phyloP scores from a whole-genome alignment of 2,329 filamentous ascomycete species.

The Sclerotinia trifoliorum region DNA sequence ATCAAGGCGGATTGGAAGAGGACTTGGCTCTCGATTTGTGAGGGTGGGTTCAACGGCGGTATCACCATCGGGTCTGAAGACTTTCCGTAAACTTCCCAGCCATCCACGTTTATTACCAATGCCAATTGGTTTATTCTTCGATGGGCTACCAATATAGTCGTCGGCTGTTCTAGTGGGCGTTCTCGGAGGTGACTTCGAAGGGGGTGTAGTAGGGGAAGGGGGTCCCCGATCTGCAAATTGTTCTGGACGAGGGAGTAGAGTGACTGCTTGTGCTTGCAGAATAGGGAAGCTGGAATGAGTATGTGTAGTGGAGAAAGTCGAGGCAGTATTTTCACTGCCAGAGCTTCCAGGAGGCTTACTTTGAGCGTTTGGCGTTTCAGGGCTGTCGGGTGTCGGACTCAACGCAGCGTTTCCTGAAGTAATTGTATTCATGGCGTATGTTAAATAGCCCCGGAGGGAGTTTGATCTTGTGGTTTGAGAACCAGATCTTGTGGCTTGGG shows the following conservation, averaged over 20 bases:
- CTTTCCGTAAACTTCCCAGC: slow-evolving; percentile 62
- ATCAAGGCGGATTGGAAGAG: slow-evolving; percentile 31
- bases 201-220: not conserved
- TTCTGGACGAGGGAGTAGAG: slow-evolving; percentile 35
- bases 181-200: slow-evolving; percentile 19
- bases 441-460: slow-evolving; percentile 37
- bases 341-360: slow-evolving; percentile 30
- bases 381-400: slow-evolving; percentile 30
- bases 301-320: slow-evolving; percentile 37
- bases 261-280: slow-evolving; percentile 37
- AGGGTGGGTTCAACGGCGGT: not conserved
- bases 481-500: slow-evolving; percentile 34
- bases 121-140: slow-evolving; percentile 50
- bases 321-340: slow-evolving; percentile 28
- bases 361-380: slow-evolving; percentile 13
- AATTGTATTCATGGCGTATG: slow-evolving; percentile 35
- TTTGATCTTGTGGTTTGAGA: slow-evolving; percentile 36
- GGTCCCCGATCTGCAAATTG: not conserved
- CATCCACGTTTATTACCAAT: slow-evolving; percentile 44
- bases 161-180: slow-evolving; percentile 28
- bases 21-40: slow-evolving; percentile 27
- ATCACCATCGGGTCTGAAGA: slow-evolving; percentile 27
- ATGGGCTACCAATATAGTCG: slow-evolving; percentile 50
- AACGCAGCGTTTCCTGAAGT: slow-evolving; percentile 27
- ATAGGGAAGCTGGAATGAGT: slow-evolving; percentile 36